These are phyloP conservation scores for Paspalum vaginatum DNA, from an alignment of 176 grass and related monocot genomes.

Conservation along the genomic window DNA sequence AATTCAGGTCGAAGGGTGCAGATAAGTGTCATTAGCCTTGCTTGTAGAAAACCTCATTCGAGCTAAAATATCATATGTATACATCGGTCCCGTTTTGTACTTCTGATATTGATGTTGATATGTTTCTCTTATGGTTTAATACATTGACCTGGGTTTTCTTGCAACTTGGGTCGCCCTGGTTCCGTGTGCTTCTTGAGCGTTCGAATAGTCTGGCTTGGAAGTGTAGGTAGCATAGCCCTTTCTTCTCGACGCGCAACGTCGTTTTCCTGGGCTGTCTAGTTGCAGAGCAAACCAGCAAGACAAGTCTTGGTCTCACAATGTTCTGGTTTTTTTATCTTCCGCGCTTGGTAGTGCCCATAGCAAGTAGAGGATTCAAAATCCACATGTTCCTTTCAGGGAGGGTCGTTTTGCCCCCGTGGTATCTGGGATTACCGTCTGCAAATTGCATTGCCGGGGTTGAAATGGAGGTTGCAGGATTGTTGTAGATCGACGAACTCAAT, in stretches of 20 bases:
- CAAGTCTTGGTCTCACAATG: not conserved
- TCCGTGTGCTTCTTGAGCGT: not conserved
- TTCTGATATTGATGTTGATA: constrained; percentile 36
- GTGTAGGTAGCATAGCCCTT: not conserved
- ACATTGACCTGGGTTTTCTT: constrained; percentile 29
- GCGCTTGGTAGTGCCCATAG: not conserved
- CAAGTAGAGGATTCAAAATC: not conserved
- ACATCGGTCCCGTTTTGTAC: constrained; percentile 33
- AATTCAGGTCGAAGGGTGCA: constrained; percentile 45
- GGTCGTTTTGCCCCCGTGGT: not conserved
- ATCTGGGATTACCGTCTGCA: not conserved
- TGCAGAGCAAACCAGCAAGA: not conserved
- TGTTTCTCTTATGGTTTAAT: constrained; percentile 36
- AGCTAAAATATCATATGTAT: constrained; percentile 55
- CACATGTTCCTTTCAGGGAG: no score
- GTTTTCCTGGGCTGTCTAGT: not conserved
- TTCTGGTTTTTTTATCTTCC: not conserved
- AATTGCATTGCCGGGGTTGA: not conserved
- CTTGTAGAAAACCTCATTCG: constrained; percentile 59
- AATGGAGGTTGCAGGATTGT: not conserved
- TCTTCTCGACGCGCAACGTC: not conserved
- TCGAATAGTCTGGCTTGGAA: not conserved
- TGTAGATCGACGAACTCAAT: not conserved
- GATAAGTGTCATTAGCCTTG: constrained; percentile 47
- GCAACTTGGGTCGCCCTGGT: not conserved